Base-by-base conservation (phyloP, 495 filamentous ascomycete species). In the Parmelia sp. region DNA sequence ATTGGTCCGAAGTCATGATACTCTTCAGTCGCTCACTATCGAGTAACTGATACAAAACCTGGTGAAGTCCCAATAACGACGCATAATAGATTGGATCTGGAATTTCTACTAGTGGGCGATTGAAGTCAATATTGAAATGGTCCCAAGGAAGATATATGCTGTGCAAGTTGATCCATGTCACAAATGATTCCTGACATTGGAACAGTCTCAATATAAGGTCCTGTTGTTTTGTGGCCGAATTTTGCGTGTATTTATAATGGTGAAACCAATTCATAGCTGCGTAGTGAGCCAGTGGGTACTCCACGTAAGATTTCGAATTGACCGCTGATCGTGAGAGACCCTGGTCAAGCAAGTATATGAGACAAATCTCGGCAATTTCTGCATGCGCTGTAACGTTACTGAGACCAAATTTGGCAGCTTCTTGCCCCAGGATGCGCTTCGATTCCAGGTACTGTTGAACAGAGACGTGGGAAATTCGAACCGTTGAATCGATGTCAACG, bases 371-470 rank as follows among this genome's bases (percentile, higher is more conserved):
- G 31, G 72, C 68, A 58, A 77, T 69, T 58, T 74, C 70, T 15
- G 39, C 29, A 62, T 76, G 66, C 33, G 74, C 73, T 27, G 39
- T 36, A 21, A 49, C 57, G 33, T 55, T 64, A 35, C 19, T 51
- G n/a, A 77, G 37, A 15, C 67, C 68, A 55, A 71, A 77, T 7
- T 19, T 40, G 31, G 15, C 57, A 47, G 71, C 66, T 45, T 70
- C 71, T 42, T 69, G 66, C 29, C 72, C 66, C 3, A 39, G 42
- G 39, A 76, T 72, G 12, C 72, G 71, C 10, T 74, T 67, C n/a
- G 72, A 77, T 60, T 74, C 65, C 56, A 78, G 72, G 61, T 78
- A 78, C 63, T 78, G 74, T 57, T 74, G 72, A 8, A 77, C 72
- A 10, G 76, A 77, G 63, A 74, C 76, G 65, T 79, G 75, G 25